Conservation (phyloP, 2,329 filamentous ascomycete species). For the Epichloe amarillans region DNA sequence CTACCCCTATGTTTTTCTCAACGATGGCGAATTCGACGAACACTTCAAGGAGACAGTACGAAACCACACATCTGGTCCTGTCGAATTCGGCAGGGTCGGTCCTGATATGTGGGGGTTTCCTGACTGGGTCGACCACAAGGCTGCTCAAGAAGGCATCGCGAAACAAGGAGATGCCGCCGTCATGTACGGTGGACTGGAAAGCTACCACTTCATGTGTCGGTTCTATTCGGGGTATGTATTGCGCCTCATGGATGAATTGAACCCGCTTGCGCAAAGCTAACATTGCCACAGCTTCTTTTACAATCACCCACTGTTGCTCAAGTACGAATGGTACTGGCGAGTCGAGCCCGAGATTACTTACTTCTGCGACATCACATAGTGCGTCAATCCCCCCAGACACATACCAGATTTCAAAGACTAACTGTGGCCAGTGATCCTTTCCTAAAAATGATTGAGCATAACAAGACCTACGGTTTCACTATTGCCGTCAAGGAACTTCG, state of each 20-base stretch:
- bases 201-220: constrained; percentile 97
- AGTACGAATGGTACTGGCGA: constrained; percentile 99
- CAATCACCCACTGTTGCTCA: constrained; percentile 85
- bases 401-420: background rate
- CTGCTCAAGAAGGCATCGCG: constrained; percentile 87
- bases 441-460: constrained; percentile 80
- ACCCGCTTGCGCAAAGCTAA: constrained; percentile 10
- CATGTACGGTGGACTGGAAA: constrained; percentile 98
- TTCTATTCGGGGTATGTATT: constrained; percentile 84
- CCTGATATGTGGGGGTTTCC: constrained; percentile 91
- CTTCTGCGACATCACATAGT: constrained; percentile 99
- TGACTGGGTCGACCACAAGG: constrained; percentile 88
- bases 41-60: constrained; percentile 78
- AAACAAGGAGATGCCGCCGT: constrained; percentile 95
- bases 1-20: constrained; percentile 96
- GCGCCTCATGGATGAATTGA: background rate
- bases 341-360: constrained; percentile 99
- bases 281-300: constrained; percentile 62
- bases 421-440: constrained; percentile 55
- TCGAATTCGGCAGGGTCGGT: constrained; percentile 92
- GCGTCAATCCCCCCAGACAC: constrained; percentile 13
- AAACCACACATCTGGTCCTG: constrained; percentile 77
- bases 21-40: constrained; percentile 93
- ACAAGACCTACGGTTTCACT: constrained; percentile 98
- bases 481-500: constrained; percentile 97